A percentile compares a stretch with the other conserved stretches of the same genome.
phyloP scores from a whole-genome alignment of 768 basidiomycete species.

The Gloeostereum incarnatum region DNA sequence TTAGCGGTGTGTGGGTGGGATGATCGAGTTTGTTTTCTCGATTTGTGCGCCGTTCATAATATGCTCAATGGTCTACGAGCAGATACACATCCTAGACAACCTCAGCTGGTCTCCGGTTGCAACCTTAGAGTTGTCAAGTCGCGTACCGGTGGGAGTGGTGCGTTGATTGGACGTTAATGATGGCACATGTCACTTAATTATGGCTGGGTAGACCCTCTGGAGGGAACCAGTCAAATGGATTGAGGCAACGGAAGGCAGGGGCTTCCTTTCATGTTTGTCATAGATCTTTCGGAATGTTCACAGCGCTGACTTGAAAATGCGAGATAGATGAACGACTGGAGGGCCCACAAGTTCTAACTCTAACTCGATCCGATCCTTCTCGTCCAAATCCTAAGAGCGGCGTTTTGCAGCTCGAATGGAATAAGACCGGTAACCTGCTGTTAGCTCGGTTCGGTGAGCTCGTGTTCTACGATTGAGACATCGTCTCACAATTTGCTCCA shows the following conservation, averaged over 20 bases:
- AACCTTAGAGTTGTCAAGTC: constrained; percentile 51
- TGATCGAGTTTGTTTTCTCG: constrained; percentile 44
- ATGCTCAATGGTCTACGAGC: constrained; percentile 4
- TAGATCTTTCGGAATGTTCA: constrained; percentile 9
- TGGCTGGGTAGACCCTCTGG: constrained; percentile 69
- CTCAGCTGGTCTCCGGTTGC: constrained; percentile 65
- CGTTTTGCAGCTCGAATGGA: constrained; percentile 71
- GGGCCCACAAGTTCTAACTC: constrained; percentile 41
- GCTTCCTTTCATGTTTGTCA: constrained; percentile 88
- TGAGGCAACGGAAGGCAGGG: constrained; percentile 73
- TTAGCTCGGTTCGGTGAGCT: constrained; percentile 63
- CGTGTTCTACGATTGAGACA: not conserved
- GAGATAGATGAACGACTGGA: constrained; percentile 54
- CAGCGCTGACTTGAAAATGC: not conserved
- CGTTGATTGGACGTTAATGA: constrained; percentile 15
- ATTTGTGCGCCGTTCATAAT: not conserved
- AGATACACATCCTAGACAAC: constrained; percentile 73
- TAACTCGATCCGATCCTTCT: constrained; percentile 44
- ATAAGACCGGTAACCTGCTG: constrained; percentile 63
- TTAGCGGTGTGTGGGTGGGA: constrained; percentile 84
- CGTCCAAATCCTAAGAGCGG: constrained; percentile 63
- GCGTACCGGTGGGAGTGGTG: constrained; percentile 49
- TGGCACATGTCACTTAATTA: not conserved
- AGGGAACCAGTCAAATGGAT: constrained; percentile 82
- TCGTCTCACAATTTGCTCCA: constrained; percentile 15